phyloP scores from a whole-genome alignment of 345 rosid genomes.

The Toxicodendron radicans region DNA sequence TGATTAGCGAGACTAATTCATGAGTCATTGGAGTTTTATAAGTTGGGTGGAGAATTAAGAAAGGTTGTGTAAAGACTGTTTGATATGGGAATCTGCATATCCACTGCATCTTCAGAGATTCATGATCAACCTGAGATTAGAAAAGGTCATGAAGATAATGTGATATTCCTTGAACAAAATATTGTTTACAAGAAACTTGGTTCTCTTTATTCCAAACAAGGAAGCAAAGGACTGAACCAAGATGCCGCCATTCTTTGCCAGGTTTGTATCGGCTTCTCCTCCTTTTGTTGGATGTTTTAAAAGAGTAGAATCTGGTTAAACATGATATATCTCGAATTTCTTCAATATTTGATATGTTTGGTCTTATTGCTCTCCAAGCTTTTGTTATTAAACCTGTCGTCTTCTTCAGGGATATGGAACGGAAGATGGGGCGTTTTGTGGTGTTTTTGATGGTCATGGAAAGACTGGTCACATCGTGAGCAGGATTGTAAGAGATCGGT shows the following conservation, averaged over 20 bases:
- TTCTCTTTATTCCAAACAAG: conserved; percentile 57
- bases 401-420: conserved; percentile 56
- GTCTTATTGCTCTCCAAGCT: too few species aligned
- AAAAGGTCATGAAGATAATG: conserved; percentile 26
- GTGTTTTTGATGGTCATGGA: conserved; percentile 95
- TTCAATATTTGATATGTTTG: neutral
- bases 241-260: conserved; percentile 70
- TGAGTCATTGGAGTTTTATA: conserved; percentile 15
- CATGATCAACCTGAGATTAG: conserved; percentile 25
- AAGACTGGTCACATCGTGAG: conserved; percentile 68
- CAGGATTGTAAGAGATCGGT: conserved; percentile 58
- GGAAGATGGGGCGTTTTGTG: conserved; percentile 58
- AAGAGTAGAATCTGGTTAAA: too few species aligned
- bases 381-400: neutral
- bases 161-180: conserved; percentile 16
- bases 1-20: conserved; percentile 23
- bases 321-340: neutral
- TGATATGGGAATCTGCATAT: conserved; percentile 58
- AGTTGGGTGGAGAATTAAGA: neutral
- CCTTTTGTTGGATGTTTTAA: neutral
- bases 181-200: conserved; percentile 27
- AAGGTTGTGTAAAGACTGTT: neutral
- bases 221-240: conserved; percentile 83
- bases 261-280: conserved; percentile 31
- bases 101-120: conserved; percentile 47